These are phyloP conservation scores for Kazachstania sp. DNA, from an alignment of 1,139 yeast genomes.

Conservation along the genomic window DNA sequence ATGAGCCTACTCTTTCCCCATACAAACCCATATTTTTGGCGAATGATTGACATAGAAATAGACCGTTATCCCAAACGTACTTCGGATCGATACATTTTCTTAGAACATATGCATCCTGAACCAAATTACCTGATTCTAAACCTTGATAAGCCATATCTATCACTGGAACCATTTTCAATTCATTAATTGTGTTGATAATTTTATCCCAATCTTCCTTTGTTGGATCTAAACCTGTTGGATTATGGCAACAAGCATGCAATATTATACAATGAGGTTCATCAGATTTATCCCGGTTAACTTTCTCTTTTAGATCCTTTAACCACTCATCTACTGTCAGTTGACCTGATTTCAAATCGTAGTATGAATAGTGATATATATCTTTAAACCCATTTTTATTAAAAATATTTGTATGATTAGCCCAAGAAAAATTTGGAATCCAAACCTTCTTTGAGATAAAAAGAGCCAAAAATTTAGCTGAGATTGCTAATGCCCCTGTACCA, in stretches of 20 bases:
- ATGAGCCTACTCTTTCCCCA: slow-evolving; percentile 93
- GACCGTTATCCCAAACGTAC: slow-evolving; percentile 35
- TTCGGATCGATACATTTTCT: slow-evolving; percentile 30
- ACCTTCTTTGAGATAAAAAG: slow-evolving; percentile 39
- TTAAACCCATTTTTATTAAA: slow-evolving; percentile 27
- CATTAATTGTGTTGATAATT: slow-evolving; percentile 52
- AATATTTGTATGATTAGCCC: slow-evolving; percentile 89
- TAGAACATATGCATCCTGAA: slow-evolving; percentile 42
- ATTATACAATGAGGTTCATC: slow-evolving; percentile 44
- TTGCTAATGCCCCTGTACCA: slow-evolving; percentile 92
- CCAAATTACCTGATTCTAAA: slow-evolving; percentile 65
- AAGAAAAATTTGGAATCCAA: slow-evolving; percentile 81
- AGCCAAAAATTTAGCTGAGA: slow-evolving; percentile 66
- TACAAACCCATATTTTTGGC: slow-evolving; percentile 96
- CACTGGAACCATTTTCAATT: slow-evolving; percentile 56
- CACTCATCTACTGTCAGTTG: slow-evolving; percentile 42
- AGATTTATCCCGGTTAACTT: slow-evolving; percentile 41
- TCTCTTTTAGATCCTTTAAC: slow-evolving; percentile 34
- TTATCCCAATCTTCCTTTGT: slow-evolving; percentile 68
- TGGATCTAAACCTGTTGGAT: slow-evolving; percentile 94
- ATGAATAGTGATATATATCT: slow-evolving; percentile 40
- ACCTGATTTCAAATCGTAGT: slow-evolving; percentile 39
- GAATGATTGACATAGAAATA: slow-evolving; percentile 79
- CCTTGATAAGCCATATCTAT: slow-evolving; percentile 95
- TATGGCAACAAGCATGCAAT: slow-evolving; percentile 92